Evolutionary conservation across 2,329 filamentous ascomycete genomes (phyloP), one percentile per base, ranked within the genome.

Genomic region (Tolypocladium pustulatum): DNA sequence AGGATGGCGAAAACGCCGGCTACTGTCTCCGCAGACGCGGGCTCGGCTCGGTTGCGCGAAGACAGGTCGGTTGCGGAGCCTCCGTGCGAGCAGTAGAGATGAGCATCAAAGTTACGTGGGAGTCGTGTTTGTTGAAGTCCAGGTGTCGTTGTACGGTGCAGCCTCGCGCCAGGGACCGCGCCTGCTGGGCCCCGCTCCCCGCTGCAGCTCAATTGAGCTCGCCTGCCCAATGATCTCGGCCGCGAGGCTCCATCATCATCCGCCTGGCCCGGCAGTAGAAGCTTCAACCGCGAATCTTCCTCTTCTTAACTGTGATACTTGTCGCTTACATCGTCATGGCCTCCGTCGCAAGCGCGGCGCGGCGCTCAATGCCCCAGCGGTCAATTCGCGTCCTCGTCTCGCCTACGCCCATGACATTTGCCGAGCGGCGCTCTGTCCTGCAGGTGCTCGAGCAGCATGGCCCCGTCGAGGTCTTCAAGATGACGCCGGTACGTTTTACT

Each of bases 391-490:
- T 85, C 61, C 75, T 74, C 41, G 81, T 83, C 25, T 67, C 70
- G n/a, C 82, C 82, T 17, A 65, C 75, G 15, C 82, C 82, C 13
- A 65, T 71, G n/a, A 79, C 62, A 54, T 78, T 85, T 62, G 73
- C 75, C 36, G 81, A 85, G 69, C 78, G 82, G 8, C 79, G 81
- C 30, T 80, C 81, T 9, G 73, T 85, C 25, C 70, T 85, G 38
- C 76, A 78, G 51, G 73, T 77, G 34, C 71, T 85, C 27, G 76
- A 82, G 68, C 72, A 74, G 58, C 72, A 78, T 63, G 78, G 77
- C 58, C 69, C 72, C 2, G 74, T 84, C 52, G 78, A 84, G 46
- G 71, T 78, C 40, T 85, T 85, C 67, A 80, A 77, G 69, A 66
- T 67, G 65, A 57, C 62, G 53, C 63, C 61, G 53, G 65, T 67